Percentiles rank a stretch among this genome's conserved stretches.
phyloP scores from a whole-genome alignment of 768 basidiomycete genomes.

The Auriscalpium microsporum region DNA sequence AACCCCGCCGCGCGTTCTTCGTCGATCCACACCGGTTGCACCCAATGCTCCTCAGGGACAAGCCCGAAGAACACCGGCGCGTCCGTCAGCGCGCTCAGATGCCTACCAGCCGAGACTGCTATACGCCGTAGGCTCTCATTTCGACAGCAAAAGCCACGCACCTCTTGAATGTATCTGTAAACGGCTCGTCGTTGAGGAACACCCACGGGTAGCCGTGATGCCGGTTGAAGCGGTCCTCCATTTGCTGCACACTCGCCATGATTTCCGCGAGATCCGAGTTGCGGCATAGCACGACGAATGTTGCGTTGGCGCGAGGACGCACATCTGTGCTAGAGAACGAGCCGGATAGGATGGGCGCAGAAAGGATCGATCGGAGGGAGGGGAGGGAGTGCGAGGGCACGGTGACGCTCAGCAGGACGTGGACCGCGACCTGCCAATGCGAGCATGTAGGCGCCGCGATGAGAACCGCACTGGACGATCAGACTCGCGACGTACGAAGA shows the following conservation, averaged over 20 bases:
- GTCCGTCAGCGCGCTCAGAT: conserved; percentile 22
- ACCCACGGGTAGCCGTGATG: conserved; percentile 79
- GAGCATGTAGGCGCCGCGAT: not conserved
- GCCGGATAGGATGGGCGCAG: not conserved
- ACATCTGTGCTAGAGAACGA: no score
- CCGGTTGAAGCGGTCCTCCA: conserved; percentile 85
- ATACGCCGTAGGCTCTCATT: not conserved
- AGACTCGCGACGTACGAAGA: no score
- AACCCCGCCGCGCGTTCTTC: conserved; percentile 36
- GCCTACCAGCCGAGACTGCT: conserved; percentile 12
- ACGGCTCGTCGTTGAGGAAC: conserved; percentile 81
- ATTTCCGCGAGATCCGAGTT: conserved; percentile 57
- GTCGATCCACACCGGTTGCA: conserved; percentile 43
- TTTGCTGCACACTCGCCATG: conserved; percentile 55
- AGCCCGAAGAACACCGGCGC: conserved; percentile 30
- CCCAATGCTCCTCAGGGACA: conserved; percentile 41
- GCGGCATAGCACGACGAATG: conserved; percentile 45
- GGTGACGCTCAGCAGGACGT: not conserved
- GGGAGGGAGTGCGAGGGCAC: not conserved
- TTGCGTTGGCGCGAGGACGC: conserved; percentile 23
- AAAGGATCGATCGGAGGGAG: not conserved
- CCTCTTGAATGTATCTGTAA: conserved; percentile 68
- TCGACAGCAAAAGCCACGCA: conserved; percentile 20
- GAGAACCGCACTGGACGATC: not conserved
- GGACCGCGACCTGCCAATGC: not conserved